Evolutionary conservation across 2,329 filamentous ascomycete genomes (phyloP), one percentile per base, ranked within the genome.

Genomic region (Apiospora hydei): DNA sequence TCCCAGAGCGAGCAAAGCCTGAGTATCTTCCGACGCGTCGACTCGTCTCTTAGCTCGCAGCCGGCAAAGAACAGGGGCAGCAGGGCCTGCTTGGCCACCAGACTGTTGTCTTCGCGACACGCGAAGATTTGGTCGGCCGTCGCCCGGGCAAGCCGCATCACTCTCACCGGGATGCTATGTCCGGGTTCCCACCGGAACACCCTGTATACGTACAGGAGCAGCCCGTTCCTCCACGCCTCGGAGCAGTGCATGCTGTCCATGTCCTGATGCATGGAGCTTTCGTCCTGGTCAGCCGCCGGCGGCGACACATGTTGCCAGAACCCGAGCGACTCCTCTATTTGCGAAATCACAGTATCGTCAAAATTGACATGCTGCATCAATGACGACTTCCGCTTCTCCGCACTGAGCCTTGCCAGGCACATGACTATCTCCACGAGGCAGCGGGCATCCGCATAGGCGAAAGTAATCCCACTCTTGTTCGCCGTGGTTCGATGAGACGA

Each of bases 241-340:
- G 70, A 49, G 41, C 70, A 71, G 41, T 71, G 70, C 70, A 70
- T 61, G 21, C 16, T 53, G 43, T 71, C 70, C 47, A n/a, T 14
- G 14, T 71, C 70, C 14, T 69, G 11, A 2, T 71, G 70, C 70
- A 71, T 64, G 4, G 44, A 5, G 21, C 61, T 21, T 21, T 71
- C 67, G 16, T 71, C 49, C 3, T 26, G 10, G 7, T 43, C 11
- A 21, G 49, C 46, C 26, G 67, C 16, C n/a, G 49, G 0, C 7
- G 49, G 34, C 4, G 66, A 26, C 11, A 66, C 13, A 18, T 71
- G 70, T 4, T 13, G 10, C 70, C 70, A 71, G 7, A 49, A 30
- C n/a, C 43, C 47, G 13, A 71, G 70, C 1, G 67, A 61, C 3
- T n/a, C 8, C 18, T 46, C 47, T 24, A 71, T 64, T 2, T 70